These are phyloP conservation scores for Globisporangium acanthophoron DNA, from an alignment of 352 stramenopile species.

Conservation along the genomic window DNA sequence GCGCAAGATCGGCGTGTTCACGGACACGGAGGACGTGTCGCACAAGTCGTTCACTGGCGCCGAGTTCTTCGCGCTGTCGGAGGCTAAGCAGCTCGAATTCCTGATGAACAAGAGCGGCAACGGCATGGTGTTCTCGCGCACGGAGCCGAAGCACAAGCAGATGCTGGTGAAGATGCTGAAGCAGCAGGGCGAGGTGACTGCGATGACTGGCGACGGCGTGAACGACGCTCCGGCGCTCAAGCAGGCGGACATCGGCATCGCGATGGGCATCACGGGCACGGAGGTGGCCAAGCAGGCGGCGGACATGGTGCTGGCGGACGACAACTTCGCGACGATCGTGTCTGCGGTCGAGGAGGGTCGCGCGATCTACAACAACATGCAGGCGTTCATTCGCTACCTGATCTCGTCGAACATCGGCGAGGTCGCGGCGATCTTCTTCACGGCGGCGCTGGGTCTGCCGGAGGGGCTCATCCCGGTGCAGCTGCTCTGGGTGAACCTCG, in stretches of 20 bases:
- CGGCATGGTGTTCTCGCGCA: slow-evolving; percentile 95
- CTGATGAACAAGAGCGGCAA: slow-evolving; percentile 82
- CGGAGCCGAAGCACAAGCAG: slow-evolving; percentile 98
- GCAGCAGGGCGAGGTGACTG: slow-evolving; percentile 89
- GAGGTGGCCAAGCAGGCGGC: slow-evolving; percentile 97
- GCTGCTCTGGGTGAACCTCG: slow-evolving; percentile 99
- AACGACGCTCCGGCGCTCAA: slow-evolving; percentile 98
- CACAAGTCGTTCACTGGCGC: slow-evolving; percentile 92
- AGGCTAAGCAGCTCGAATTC: slow-evolving; percentile 89
- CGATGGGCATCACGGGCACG: slow-evolving; percentile 98
- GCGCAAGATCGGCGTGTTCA: slow-evolving; percentile 96
- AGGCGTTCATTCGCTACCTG: slow-evolving; percentile 98
- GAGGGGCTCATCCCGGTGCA: slow-evolving; percentile 98
- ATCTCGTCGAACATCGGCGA: slow-evolving; percentile 99
- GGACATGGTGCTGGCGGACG: slow-evolving; percentile 98
- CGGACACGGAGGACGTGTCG: slow-evolving; percentile 75
- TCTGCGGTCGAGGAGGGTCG: slow-evolving; percentile 81
- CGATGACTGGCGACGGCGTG: slow-evolving; percentile 99
- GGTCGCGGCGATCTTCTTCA: slow-evolving; percentile 98
- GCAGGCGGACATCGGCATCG: slow-evolving; percentile 97
- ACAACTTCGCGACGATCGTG: slow-evolving; percentile 99
- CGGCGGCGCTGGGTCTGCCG: slow-evolving; percentile 92
- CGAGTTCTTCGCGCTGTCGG: slow-evolving; percentile 93
- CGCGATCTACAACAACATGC: slow-evolving; percentile 96
- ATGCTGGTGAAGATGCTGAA: slow-evolving; percentile 95